phyloP scores from a whole-genome alignment of 495 filamentous ascomycete species.

The Lentithecium fluviatile region DNA sequence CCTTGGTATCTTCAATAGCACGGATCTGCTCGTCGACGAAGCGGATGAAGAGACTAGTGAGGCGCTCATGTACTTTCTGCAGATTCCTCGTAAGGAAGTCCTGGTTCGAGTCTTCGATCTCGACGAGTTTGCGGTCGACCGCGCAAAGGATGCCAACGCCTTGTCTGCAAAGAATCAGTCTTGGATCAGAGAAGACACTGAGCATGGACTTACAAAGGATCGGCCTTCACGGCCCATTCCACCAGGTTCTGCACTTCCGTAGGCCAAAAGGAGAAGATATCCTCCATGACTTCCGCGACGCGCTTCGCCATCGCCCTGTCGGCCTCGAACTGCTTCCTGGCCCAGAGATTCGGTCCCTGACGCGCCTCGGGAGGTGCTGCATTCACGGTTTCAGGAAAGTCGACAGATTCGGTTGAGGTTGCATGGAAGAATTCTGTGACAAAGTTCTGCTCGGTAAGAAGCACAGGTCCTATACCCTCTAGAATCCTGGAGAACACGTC shows the following conservation, averaged over 20 bases:
- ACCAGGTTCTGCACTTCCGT: conserved; percentile 74
- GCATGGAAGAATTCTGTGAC: conserved; percentile 91
- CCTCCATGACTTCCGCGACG: conserved; percentile 80
- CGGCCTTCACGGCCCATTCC: conserved; percentile 77
- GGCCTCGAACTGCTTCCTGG: conserved; percentile 73
- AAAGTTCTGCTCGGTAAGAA: conserved; percentile 92
- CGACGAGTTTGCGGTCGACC: conserved; percentile 72
- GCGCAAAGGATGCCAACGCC: conserved; percentile 81
- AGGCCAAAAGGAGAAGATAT: conserved; percentile 77
- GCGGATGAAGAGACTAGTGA: conserved; percentile 74
- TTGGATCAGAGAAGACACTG: background rate
- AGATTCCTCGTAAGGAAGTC: conserved; percentile 80
- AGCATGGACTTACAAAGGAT: conserved; percentile 69
- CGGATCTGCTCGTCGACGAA: conserved; percentile 94
- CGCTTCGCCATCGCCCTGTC: conserved; percentile 78
- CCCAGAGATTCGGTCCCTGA: conserved; percentile 63
- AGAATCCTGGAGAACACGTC: conserved; percentile 82
- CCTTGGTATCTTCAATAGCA: conserved; percentile 97
- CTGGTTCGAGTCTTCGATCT: conserved; percentile 83
- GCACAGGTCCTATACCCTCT: conserved; percentile 72
- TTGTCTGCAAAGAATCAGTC: conserved; percentile 54
- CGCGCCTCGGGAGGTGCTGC: conserved; percentile 65
- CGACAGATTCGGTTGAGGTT: conserved; percentile 68
- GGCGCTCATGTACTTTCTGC: conserved; percentile 72
- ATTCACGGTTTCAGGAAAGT: conserved; percentile 77